Conservation (phyloP, 306 rosid genomes). For the Rosa lucieae region DNA sequence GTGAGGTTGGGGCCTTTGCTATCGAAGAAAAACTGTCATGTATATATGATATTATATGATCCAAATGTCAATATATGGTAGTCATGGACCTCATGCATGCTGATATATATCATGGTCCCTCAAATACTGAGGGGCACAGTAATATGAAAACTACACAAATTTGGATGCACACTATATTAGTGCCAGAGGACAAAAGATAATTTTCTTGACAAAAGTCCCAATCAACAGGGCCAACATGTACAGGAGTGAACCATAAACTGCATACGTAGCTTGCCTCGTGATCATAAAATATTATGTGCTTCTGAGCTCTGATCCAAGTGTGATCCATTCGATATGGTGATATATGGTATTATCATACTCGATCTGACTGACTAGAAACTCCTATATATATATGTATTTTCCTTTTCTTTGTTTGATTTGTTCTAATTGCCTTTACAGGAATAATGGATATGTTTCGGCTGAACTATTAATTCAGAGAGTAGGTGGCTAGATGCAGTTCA, state of each 20-base stretch:
- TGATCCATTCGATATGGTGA: conserved; percentile 7
- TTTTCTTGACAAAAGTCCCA: conserved; percentile 34
- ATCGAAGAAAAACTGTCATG: conserved; percentile 14
- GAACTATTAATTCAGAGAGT: not conserved
- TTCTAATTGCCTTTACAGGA: not conserved
- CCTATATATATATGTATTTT: not conserved
- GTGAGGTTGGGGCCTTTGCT: conserved; percentile 27
- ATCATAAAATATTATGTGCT: conserved; percentile 44
- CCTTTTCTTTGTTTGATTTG: not conserved
- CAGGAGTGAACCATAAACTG: conserved; percentile 52
- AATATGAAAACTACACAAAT: conserved; percentile 43
- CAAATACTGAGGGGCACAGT: conserved; percentile 24
- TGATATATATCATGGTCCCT: conserved; percentile 34
- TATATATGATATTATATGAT: not conserved
- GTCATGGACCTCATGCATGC: not conserved
- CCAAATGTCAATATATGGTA: not conserved
- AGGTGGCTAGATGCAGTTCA: not conserved
- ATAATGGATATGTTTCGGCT: not conserved
- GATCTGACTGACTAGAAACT: not conserved
- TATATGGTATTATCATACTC: not conserved
- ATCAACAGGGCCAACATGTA: conserved; percentile 33
- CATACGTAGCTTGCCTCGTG: conserved; percentile 63
- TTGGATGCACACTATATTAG: conserved; percentile 44
- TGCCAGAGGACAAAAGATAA: conserved; percentile 21
- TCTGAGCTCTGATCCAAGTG: not conserved